phyloP scores from a whole-genome alignment of 2,329 filamentous ascomycete genomes.

The Mycosphaerella sp. region DNA sequence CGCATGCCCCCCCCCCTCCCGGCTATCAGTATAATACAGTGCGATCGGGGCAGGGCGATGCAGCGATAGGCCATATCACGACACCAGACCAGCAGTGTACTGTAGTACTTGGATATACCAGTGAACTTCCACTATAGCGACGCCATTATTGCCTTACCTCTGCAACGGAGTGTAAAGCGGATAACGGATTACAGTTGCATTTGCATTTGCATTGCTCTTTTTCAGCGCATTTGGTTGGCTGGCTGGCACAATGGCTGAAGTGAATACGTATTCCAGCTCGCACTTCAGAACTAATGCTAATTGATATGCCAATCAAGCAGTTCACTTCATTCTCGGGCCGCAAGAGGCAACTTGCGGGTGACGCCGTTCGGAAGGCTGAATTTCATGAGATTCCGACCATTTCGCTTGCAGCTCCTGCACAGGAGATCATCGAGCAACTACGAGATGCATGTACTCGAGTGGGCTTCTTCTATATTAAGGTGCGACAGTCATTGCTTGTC shows the following conservation, averaged over 20 bases:
- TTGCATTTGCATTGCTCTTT: not conserved
- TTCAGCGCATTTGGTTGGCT: not conserved
- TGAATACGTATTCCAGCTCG: not conserved
- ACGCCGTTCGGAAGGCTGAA: slow-evolving; percentile 21
- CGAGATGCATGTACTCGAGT: slow-evolving; percentile 23
- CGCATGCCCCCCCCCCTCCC: not conserved
- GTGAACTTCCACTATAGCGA: no score
- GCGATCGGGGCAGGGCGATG: no score
- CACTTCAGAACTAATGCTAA: not conserved
- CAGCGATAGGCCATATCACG: not conserved
- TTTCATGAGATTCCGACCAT: slow-evolving; percentile 25
- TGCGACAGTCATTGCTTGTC: not conserved
- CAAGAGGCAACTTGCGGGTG: slow-evolving; percentile 19
- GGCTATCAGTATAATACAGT: not conserved
- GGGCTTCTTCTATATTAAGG: slow-evolving; percentile 26
- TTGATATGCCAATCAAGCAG: not conserved
- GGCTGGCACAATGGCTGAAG: not conserved
- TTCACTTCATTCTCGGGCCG: slow-evolving; percentile 22
- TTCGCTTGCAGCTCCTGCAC: slow-evolving; percentile 16
- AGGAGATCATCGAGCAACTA: slow-evolving; percentile 17
- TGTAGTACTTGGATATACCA: no score
- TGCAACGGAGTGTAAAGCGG: no score
- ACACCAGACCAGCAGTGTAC: no score
- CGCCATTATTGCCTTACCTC: no score
- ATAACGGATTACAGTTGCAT: no score